phyloP scores from a whole-genome alignment of 768 basidiomycete genomes.

The Hortiboletus campestris region DNA sequence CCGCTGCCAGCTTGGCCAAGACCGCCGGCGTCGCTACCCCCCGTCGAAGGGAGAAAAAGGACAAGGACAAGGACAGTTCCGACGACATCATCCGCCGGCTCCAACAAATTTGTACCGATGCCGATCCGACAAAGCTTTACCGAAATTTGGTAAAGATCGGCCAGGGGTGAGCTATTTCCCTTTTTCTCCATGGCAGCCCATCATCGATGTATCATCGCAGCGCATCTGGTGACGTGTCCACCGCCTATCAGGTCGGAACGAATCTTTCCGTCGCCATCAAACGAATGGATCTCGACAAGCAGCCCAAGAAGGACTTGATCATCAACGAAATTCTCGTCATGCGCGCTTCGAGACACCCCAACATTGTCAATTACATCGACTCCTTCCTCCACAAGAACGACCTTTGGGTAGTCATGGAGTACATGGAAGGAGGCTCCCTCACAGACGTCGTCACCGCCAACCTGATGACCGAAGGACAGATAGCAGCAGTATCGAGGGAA shows the following conservation, averaged over 20 bases:
- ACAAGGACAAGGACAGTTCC: slow-evolving; percentile 71
- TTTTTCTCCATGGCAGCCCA: neutral
- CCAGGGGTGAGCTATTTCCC: slow-evolving; percentile 69
- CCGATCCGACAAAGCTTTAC: slow-evolving; percentile 93
- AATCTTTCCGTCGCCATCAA: slow-evolving; percentile 97
- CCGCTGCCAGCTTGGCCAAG: slow-evolving; percentile 65
- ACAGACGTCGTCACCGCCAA: slow-evolving; percentile 91
- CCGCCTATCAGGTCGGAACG: slow-evolving; percentile 95
- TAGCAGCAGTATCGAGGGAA: slow-evolving; percentile 93
- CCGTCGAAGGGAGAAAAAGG: slow-evolving; percentile 83
- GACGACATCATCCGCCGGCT: slow-evolving; percentile 90
- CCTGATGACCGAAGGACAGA: slow-evolving; percentile 98
- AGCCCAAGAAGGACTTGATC: slow-evolving; percentile 99
- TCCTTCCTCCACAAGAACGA: slow-evolving; percentile 98
- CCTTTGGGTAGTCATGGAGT: slow-evolving; percentile 99
- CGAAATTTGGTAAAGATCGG: slow-evolving; percentile 95
- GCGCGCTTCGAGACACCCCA: slow-evolving; percentile 95
- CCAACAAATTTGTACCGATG: slow-evolving; percentile 94
- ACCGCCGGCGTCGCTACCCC: slow-evolving; percentile 75
- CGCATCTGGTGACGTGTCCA: slow-evolving; percentile 97
- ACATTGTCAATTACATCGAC: slow-evolving; percentile 99
- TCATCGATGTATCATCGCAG: slow-evolving; percentile 38
- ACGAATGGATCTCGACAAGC: slow-evolving; percentile 99
- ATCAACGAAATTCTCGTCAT: slow-evolving; percentile 99
- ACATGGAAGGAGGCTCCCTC: slow-evolving; percentile 94